Base-by-base conservation (phyloP, 495 filamentous ascomycete genomes). In the Letharia lupina region DNA sequence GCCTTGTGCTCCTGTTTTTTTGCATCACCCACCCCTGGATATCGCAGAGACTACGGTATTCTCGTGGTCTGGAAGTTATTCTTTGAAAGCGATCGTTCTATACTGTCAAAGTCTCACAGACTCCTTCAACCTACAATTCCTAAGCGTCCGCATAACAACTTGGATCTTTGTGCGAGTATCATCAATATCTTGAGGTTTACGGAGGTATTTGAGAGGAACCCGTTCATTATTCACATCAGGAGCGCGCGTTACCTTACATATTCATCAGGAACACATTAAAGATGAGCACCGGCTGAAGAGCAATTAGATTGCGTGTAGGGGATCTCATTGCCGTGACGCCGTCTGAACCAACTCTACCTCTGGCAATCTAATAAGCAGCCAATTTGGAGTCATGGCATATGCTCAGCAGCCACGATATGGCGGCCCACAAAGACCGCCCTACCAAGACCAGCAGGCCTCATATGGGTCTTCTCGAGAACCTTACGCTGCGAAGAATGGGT, bases 401-500 rank as follows among this genome's bases (percentile, higher is more conserved):
- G 54, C 48, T 67, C 60, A 54, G 50, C 60, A 63, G 58, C 65
- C 62, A 45, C 63, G 39, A 18, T 56, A 61, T 47, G 67, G 62
- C 39, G 67, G 31, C 31, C 56, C 62, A 48, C 33, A 40, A 18
- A 44, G 48, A 61, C 67, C 57, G 18, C 39, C 47, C 18, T 48
- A 65, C 59, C 23, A 54, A 37, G 56, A 68, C 42, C 63, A 65
- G 37, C 63, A 56, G 39, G n/a, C 35, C 13, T 52, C 62, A 2
- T 65, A 68, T 56, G 44, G n/a, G 8, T 50, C 57, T n/a, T 65
- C 63, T 18, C 42, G 31, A 42, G 63, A 65, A 23, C 56, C 48
- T 59, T 60, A 67, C 33, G 12, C 65, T 39, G 50, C 40, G 1
- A 57, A 67, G 33, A 48, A 58, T 18, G 60, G 37, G 20, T 50